Evolutionary conservation across 2,329 filamentous ascomycete genomes (phyloP).

Genomic region (Neonectria ditissima): DNA sequence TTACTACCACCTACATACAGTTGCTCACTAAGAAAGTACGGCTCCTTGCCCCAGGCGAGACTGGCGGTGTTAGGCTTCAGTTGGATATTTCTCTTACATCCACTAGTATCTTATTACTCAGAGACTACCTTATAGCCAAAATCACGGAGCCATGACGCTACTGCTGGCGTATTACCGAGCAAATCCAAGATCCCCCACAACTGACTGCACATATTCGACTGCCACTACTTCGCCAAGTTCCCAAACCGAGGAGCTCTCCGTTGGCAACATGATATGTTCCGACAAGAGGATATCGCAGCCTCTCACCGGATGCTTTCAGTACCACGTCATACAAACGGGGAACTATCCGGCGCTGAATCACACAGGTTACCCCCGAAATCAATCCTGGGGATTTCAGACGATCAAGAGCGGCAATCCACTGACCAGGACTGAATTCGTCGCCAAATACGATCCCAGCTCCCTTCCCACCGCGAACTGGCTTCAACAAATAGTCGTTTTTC

Average conservation of each 20-base stretch:
- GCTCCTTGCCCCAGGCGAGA: no score
- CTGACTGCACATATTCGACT: slow-evolving; percentile 49
- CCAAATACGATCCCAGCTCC: slow-evolving; percentile 56
- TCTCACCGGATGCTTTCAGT: slow-evolving; percentile 42
- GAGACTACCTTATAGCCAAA: no score
- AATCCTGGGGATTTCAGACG: slow-evolving; percentile 24
- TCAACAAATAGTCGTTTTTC: slow-evolving; percentile 50
- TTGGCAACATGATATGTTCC: slow-evolving; percentile 50
- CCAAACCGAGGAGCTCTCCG: slow-evolving; percentile 47
- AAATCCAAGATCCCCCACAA: slow-evolving; percentile 50
- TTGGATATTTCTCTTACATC: no score
- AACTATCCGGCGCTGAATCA: slow-evolving; percentile 48
- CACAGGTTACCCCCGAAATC: slow-evolving; percentile 31
- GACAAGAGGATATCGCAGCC: slow-evolving; percentile 46
- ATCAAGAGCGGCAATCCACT: slow-evolving; percentile 46
- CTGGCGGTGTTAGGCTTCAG: no score
- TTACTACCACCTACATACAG: no score
- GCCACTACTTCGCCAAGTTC: slow-evolving; percentile 47
- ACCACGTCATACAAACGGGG: slow-evolving; percentile 50
- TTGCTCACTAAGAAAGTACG: no score
- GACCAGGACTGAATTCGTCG: slow-evolving; percentile 46
- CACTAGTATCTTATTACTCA: no score
- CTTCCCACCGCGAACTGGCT: slow-evolving; percentile 54
- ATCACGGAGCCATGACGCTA: no score
- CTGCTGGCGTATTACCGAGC: slow-evolving; percentile 44